phyloP scores from a whole-genome alignment of 2,329 filamentous ascomycete species.

The Amylocarpus encephaloides region DNA sequence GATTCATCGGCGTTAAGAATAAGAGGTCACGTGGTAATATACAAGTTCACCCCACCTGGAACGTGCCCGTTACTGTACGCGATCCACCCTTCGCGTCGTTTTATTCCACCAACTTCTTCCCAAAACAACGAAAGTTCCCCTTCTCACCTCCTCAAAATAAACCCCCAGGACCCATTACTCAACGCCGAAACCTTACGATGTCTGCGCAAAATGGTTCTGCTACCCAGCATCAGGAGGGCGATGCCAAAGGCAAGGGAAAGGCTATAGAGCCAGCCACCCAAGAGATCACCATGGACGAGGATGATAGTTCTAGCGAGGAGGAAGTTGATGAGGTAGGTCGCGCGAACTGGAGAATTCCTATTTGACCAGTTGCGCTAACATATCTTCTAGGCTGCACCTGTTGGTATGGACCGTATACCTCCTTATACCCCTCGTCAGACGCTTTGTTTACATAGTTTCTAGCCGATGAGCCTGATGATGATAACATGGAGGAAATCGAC shows the following conservation, averaged over 20 bases:
- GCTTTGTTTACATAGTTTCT: constrained; percentile 22
- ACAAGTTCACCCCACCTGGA: too few species aligned
- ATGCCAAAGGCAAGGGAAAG: constrained; percentile 87
- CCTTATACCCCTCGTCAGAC: constrained; percentile 13
- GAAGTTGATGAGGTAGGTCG: constrained; percentile 54
- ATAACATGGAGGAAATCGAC: constrained; percentile 88
- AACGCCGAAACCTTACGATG: constrained; percentile 32
- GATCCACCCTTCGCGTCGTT: too few species aligned
- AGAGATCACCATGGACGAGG: constrained; percentile 67
- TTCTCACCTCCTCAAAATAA: not conserved
- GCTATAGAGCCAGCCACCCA: constrained; percentile 44
- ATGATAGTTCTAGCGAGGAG: constrained; percentile 62
- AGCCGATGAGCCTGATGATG: constrained; percentile 67
- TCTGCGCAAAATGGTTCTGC: constrained; percentile 39
- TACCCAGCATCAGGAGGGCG: constrained; percentile 33
- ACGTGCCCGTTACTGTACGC: too few species aligned
- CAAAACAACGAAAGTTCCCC: not conserved
- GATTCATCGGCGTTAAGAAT: too few species aligned
- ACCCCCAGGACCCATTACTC: not conserved
- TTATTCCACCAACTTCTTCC: too few species aligned
- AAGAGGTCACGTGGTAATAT: too few species aligned
- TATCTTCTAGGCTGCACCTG: constrained; percentile 15
- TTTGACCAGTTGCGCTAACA: constrained; percentile 9
- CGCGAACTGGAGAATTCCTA: constrained; percentile 2
- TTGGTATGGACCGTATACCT: constrained; percentile 22